A percentile compares a stretch with the other conserved stretches of the same genome.
phyloP scores from a whole-genome alignment of 441 rosid genomes.

The Hura crepitans region DNA sequence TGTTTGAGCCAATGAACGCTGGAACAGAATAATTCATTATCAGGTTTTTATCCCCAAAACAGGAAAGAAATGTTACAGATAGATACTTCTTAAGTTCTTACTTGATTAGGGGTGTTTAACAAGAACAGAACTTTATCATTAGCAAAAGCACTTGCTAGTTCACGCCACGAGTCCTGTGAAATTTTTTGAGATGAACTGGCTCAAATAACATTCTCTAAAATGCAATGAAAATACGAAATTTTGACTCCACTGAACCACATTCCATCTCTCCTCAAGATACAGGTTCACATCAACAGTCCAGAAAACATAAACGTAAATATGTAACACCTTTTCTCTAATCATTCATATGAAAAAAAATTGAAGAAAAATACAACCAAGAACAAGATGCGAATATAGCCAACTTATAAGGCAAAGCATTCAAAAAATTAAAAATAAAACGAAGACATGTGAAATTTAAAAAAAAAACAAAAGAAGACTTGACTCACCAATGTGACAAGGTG shows the following conservation, averaged over 20 bases:
- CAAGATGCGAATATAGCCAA: not conserved
- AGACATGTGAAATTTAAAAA: not conserved
- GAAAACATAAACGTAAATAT: not conserved
- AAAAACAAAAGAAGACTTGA: not conserved
- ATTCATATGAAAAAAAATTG: not conserved
- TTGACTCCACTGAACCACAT: not conserved
- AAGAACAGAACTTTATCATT: constrained; percentile 64
- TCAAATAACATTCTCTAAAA: constrained; percentile 17
- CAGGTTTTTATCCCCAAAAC: not conserved
- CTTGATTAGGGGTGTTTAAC: constrained; percentile 84
- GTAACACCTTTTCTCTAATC: not conserved
- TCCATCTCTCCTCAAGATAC: not conserved
- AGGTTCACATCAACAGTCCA: constrained; percentile 4
- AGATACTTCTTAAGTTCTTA: constrained; percentile 30
- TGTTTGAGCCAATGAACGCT: constrained; percentile 93
- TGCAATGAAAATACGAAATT: not conserved
- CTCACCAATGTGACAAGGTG: constrained; percentile 86
- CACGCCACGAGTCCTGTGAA: constrained; percentile 85
- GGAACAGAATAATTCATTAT: constrained; percentile 33
- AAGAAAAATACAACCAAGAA: not conserved
- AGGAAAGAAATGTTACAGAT: constrained; percentile 10
- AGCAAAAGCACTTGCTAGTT: constrained; percentile 84
- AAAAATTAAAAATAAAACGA: not conserved
- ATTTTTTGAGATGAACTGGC: constrained; percentile 17
- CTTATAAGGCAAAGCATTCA: not conserved